Base-by-base conservation (phyloP, 768 basidiomycete genomes). In the Boletus subparvulus region DNA sequence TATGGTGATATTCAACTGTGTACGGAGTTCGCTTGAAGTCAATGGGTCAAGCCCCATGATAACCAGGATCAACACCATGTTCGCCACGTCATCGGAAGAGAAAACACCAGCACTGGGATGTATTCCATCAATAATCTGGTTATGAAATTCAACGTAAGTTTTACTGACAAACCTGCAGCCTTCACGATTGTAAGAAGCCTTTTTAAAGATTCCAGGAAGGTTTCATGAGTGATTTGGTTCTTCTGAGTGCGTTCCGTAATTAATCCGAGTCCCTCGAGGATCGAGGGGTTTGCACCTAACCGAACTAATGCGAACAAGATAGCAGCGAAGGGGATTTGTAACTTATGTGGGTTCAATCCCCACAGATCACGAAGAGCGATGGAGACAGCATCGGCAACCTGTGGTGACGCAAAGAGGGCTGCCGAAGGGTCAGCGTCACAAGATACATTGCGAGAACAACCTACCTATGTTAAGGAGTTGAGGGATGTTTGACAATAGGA, bases 21-120 rank as follows among this genome's bases (percentile, higher is more conserved):
- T 72, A 52, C 69, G 74, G 9, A 85, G 72, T 14, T 80, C 78
- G 4, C 68, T 63, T 2, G 78, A 69, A 33, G 78, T 78, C 13
- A 75, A 69, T 2, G 75, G 67, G 61, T 90, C 88, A 58, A 87
- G 77, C 3, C 76, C 84, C 28, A 90, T 66, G 3, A 86, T 70
- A 5, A 85, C 57, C 41, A 91, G 61, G 3, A 75, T 69, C 47
- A 83, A 60, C 9, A 86, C 60, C 21, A 85, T 65, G 54, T 83
- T 77, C 13, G 80, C 75, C 1, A 80, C 62, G 21, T 86, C 83
- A 6, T 73, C 65, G 8, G 63, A 58, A 16, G 81, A 64, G 47
- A 72, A 61, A 40, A 64, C 69, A 49, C 66, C 69, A 47, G 71
- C 64, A 46, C 74, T 74, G 49, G 76, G 16, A 61, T 39, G 36